Percentiles rank a stretch among this genome's conserved stretches.
These are phyloP conservation scores for Nemania sp. DNA, from an alignment of 2,329 filamentous ascomycete species.

Conservation along the genomic window DNA sequence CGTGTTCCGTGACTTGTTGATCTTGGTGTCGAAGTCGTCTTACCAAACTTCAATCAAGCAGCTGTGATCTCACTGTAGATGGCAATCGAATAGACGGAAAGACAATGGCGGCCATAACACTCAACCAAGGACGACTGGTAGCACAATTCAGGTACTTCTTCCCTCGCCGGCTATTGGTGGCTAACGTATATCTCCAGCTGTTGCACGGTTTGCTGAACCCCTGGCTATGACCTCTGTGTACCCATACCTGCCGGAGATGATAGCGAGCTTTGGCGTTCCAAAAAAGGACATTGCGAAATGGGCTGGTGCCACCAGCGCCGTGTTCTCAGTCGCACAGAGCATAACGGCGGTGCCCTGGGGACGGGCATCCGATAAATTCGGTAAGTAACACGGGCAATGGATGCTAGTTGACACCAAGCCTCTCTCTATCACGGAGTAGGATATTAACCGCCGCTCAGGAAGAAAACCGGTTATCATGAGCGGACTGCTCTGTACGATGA, in stretches of 20 bases:
- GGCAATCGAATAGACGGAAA: slow-evolving; percentile 22
- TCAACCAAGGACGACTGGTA: slow-evolving; percentile 14
- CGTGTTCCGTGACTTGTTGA: slow-evolving; percentile 45
- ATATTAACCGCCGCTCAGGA: slow-evolving; percentile 15
- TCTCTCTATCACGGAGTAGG: background rate
- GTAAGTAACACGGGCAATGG: slow-evolving; percentile 14
- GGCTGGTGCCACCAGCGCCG: slow-evolving; percentile 79
- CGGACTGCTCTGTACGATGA: slow-evolving; percentile 82
- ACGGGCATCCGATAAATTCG: slow-evolving; percentile 79
- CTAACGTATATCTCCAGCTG: slow-evolving; percentile 64
- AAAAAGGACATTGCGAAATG: slow-evolving; percentile 81
- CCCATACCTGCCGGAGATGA: slow-evolving; percentile 82
- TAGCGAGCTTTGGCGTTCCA: slow-evolving; percentile 79
- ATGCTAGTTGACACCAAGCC: background rate
- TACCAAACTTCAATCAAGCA: slow-evolving; percentile 41
- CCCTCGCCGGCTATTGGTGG: slow-evolving; percentile 40
- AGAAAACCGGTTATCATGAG: slow-evolving; percentile 84
- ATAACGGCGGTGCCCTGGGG: slow-evolving; percentile 81
- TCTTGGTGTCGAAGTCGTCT: slow-evolving; percentile 43
- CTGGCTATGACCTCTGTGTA: slow-evolving; percentile 78
- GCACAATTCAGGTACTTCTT: slow-evolving; percentile 43
- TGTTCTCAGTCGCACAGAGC: slow-evolving; percentile 79
- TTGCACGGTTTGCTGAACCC: slow-evolving; percentile 83
- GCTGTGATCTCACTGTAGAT: slow-evolving; percentile 29
- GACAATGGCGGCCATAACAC: slow-evolving; percentile 3